Conservation (phyloP, 1,139 yeast genomes). For the Taiozyma sp. region DNA sequence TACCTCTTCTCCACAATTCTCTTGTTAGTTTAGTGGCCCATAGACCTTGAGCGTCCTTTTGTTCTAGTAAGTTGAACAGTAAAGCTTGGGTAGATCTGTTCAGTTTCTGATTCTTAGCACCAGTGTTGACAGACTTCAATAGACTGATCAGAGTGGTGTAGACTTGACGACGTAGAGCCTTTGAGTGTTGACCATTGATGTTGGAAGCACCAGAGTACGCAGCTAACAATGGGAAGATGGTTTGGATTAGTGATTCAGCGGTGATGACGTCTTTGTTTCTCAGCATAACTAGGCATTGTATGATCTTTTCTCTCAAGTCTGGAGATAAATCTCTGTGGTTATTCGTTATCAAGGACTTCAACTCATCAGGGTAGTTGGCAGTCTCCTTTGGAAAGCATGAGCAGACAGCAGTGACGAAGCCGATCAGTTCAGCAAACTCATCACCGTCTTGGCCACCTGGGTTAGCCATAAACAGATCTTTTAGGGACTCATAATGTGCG, state of each 20-base stretch:
- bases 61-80: constrained; percentile 77
- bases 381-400: constrained; percentile 89
- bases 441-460: constrained; percentile 58
- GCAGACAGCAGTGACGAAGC: constrained; percentile 90
- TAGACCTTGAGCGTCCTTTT: constrained; percentile 74
- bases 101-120: constrained; percentile 80
- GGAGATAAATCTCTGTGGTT: constrained; percentile 83
- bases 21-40: constrained; percentile 97
- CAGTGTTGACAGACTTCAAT: constrained; percentile 77
- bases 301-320: constrained; percentile 85
- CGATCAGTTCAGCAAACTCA: constrained; percentile 80
- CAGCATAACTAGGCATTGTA: constrained; percentile 84
- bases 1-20: constrained; percentile 95
- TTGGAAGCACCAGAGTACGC: constrained; percentile 49
- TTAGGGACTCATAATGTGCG: constrained; percentile 83
- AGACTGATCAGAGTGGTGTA: constrained; percentile 74
- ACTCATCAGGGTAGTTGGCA: constrained; percentile 73
- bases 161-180: constrained; percentile 76
- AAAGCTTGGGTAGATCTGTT: constrained; percentile 90
- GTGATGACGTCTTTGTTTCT: constrained; percentile 81
- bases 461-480: constrained; percentile 68
- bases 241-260: constrained; percentile 77
- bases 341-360: constrained; percentile 59
- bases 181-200: constrained; percentile 68
- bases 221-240: constrained; percentile 79